phyloP scores from a whole-genome alignment of 1,284 basidiomycete species.

The Fomitopsis betulina region DNA sequence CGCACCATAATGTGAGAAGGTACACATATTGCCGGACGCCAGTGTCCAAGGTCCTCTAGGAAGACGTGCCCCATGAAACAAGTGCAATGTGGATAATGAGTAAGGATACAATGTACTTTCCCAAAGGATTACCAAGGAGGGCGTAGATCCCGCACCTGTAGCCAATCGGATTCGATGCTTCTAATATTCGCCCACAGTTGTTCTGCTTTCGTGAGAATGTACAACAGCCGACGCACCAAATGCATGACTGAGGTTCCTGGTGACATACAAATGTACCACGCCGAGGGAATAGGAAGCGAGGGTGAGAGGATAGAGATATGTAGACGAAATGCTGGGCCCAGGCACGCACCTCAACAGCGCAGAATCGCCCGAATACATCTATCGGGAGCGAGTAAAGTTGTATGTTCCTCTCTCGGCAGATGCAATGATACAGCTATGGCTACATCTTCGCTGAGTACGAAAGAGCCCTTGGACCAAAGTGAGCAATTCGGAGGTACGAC shows the following conservation, averaged over 20 bases:
- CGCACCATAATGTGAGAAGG: background rate
- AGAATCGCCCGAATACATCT: background rate
- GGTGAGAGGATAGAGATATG: background rate
- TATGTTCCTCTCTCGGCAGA: background rate
- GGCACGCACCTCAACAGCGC: background rate
- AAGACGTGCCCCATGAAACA: background rate
- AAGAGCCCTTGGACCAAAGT: too few species aligned
- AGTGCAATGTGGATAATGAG: slow-evolving; percentile 1
- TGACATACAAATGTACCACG: background rate
- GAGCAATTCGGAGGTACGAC: too few species aligned
- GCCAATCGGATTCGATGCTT: background rate
- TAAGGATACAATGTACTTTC: slow-evolving; percentile 2
- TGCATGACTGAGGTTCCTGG: background rate
- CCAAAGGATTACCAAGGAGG: slow-evolving; percentile 6
- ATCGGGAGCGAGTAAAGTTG: too few species aligned
- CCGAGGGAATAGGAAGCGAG: background rate
- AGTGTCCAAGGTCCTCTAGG: background rate
- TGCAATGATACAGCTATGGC: background rate
- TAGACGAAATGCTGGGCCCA: background rate
- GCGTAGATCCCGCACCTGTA: background rate
- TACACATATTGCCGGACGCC: background rate
- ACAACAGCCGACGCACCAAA: background rate
- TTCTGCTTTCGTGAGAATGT: background rate
- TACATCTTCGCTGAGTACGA: background rate
- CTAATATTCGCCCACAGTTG: background rate